Conservation (phyloP, 2,329 filamentous ascomycete species). For the Chaetomium strumarium region DNA sequence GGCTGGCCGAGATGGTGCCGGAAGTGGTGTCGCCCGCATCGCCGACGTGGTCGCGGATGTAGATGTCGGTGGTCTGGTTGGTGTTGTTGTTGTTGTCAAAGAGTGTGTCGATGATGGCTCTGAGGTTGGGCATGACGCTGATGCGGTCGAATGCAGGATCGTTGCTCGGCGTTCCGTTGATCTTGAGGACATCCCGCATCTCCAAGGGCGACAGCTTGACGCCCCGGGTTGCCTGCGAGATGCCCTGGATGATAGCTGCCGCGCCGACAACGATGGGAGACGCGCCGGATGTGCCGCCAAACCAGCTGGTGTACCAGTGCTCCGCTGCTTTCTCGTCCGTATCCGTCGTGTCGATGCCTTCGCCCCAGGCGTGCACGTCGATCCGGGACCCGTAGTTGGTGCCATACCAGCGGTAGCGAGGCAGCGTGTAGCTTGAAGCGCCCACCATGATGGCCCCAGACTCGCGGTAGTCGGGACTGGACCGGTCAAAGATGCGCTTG, state of each 20-base stretch:
- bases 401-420: conserved; percentile 7
- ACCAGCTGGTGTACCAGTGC: conserved; percentile 7
- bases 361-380: conserved; percentile 15
- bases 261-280: conserved; percentile 17
- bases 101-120: conserved; percentile 11
- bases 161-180: conserved; percentile 8
- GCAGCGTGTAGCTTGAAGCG: neutral
- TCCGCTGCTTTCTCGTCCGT: conserved; percentile 1
- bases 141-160: conserved; percentile 13
- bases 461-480: conserved; percentile 14
- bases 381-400: conserved; percentile 18
- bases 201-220: conserved; percentile 8
- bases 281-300: conserved; percentile 17
- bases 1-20: neutral
- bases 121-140: conserved; percentile 17
- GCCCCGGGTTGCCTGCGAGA: conserved; percentile 2
- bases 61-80: conserved; percentile 3
- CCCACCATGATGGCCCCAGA: conserved; percentile 18
- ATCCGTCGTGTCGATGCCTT: conserved; percentile 13
- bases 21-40: conserved; percentile 4
- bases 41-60: conserved; percentile 10
- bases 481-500: conserved; percentile 14
- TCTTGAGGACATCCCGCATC: conserved; percentile 8
- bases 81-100: neutral
- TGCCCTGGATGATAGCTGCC: conserved; percentile 14